Conservation (phyloP, 1,139 yeast genomes). For the Pichia terricola region DNA sequence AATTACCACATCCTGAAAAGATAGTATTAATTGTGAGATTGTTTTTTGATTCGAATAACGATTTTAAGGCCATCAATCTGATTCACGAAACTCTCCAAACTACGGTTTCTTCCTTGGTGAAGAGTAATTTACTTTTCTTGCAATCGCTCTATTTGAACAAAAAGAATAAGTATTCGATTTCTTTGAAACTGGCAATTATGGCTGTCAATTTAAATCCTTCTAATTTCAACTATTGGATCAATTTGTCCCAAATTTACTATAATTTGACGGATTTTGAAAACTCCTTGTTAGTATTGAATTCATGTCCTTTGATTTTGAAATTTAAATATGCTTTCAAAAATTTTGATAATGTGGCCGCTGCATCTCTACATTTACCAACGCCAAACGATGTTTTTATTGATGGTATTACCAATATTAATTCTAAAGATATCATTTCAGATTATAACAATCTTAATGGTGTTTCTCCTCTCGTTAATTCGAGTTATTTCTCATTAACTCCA, state of each 20-base stretch:
- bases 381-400: conserved; percentile 48
- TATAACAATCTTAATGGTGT: conserved; percentile 21
- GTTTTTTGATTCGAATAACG: conserved; percentile 39
- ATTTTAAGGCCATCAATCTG: conserved; percentile 39
- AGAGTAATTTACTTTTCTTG: conserved; percentile 35
- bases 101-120: conserved; percentile 17
- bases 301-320: conserved; percentile 55
- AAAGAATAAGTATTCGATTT: conserved; percentile 41
- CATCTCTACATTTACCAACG: conserved; percentile 42
- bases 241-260: conserved; percentile 42
- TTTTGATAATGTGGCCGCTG: conserved; percentile 28
- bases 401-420: conserved; percentile 44
- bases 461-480: conserved; percentile 21
- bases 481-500: conserved; percentile 43
- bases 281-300: conserved; percentile 46
- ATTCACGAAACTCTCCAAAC: conserved; percentile 36
- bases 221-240: conserved; percentile 46
- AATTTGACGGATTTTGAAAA: conserved; percentile 44
- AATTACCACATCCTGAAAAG: conserved; percentile 28
- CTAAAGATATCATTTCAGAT: conserved; percentile 40
- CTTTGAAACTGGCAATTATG: conserved; percentile 44
- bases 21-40: conserved; percentile 38
- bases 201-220: conserved; percentile 51
- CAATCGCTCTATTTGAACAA: conserved; percentile 46
- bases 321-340: conserved; percentile 41